Conservation (phyloP, 306 rosid species). For the Pterocarpus santalinus region DNA sequence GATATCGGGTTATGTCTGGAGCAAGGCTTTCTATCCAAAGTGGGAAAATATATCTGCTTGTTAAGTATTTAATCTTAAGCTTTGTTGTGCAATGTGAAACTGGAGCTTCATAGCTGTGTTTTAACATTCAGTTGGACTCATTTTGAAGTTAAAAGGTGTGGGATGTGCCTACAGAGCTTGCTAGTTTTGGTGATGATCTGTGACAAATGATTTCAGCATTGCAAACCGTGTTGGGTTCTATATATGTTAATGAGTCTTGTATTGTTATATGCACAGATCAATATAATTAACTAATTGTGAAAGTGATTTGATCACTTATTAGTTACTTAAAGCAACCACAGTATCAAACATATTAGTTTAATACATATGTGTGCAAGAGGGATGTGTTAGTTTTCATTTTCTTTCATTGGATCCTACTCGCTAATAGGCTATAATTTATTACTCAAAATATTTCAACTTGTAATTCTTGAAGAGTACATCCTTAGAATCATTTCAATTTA, state of each 20-base stretch:
- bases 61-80: slow-evolving; percentile 69
- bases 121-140: background rate
- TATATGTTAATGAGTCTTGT: background rate
- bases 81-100: slow-evolving; percentile 41
- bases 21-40: slow-evolving; percentile 66
- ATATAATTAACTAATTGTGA: background rate
- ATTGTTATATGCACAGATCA: background rate
- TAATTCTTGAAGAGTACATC: too few relatives aligned
- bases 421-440: too few relatives aligned
- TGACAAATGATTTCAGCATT: background rate
- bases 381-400: too few relatives aligned
- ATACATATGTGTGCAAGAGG: too few relatives aligned
- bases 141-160: too few relatives aligned
- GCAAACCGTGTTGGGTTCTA: background rate
- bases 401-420: too few relatives aligned
- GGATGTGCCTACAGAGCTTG: background rate
- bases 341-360: too few relatives aligned
- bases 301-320: too few relatives aligned
- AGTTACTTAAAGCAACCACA: too few relatives aligned
- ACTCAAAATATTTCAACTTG: too few relatives aligned
- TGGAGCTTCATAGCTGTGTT: slow-evolving; percentile 18
- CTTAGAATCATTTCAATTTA: too few relatives aligned
- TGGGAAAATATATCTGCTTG: slow-evolving; percentile 70
- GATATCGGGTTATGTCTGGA: slow-evolving; percentile 83
- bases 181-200: background rate